Conservation (phyloP, 495 filamentous ascomycete species). For the Geopyxis carbonaria region DNA sequence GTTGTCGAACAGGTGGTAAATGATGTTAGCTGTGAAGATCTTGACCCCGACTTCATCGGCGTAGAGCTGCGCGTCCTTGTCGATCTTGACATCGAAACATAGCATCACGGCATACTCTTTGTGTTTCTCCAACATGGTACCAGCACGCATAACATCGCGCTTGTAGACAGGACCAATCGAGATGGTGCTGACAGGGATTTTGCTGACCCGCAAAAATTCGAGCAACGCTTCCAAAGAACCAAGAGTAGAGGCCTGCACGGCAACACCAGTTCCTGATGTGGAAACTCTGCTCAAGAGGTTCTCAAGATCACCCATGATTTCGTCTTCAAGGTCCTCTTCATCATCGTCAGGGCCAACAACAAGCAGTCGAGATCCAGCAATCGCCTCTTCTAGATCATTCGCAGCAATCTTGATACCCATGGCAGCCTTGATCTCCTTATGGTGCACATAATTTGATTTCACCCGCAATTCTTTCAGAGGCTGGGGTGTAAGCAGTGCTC, state of each 20-base stretch:
- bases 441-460: constrained; percentile 90
- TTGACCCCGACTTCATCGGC: constrained; percentile 92
- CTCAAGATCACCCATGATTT: constrained; percentile 90
- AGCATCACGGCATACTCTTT: constrained; percentile 97
- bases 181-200: constrained; percentile 95
- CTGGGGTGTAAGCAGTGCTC: constrained; percentile 89
- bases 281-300: constrained; percentile 78
- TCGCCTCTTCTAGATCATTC: constrained; percentile 88
- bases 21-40: constrained; percentile 97
- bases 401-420: constrained; percentile 98
- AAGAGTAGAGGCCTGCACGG: constrained; percentile 91
- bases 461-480: constrained; percentile 87
- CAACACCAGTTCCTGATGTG: constrained; percentile 81
- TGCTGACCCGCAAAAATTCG: constrained; percentile 83
- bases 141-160: constrained; percentile 93
- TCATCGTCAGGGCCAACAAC: constrained; percentile 91
- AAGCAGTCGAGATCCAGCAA: constrained; percentile 86
- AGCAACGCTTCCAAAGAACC: constrained; percentile 92
- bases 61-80: constrained; percentile 84
- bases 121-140: constrained; percentile 90
- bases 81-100: constrained; percentile 98
- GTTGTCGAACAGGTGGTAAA: constrained; percentile 93
- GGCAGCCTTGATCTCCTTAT: constrained; percentile 97
- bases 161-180: constrained; percentile 97
- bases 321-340: constrained; percentile 88